Percentiles rank a stretch among this genome's conserved stretches.
Evolutionary conservation across 805 yeast genomes (phyloP).

Genomic region (Schwanniomyces occidentalis): DNA sequence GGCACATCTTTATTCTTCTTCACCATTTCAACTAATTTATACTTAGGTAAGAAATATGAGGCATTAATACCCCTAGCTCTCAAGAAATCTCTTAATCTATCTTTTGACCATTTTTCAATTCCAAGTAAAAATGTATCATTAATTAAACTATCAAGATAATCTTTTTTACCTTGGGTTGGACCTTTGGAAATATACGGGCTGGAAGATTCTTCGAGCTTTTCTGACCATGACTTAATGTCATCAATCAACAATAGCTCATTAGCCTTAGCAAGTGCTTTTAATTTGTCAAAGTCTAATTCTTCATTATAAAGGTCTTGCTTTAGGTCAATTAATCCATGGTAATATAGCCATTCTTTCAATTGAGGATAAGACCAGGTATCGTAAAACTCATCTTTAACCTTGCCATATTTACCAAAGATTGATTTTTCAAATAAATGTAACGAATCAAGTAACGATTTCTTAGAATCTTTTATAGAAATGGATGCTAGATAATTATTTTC

Average conservation of each 20-base stretch:
- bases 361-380: constrained; percentile 56
- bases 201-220: constrained; percentile 24
- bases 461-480: constrained; percentile 21
- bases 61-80: constrained; percentile 40
- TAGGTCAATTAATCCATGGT: constrained; percentile 31
- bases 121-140: constrained; percentile 49
- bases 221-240: constrained; percentile 41
- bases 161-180: constrained; percentile 22
- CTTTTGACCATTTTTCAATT: constrained; percentile 48
- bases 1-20: constrained; percentile 20
- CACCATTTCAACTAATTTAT: constrained; percentile 40
- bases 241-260: constrained; percentile 33
- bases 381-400: constrained; percentile 44
- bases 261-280: constrained; percentile 33
- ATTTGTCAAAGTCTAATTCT: constrained; percentile 33
- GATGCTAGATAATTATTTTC: constrained; percentile 47
- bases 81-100: constrained; percentile 42
- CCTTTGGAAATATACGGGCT: constrained; percentile 36
- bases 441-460: constrained; percentile 41
- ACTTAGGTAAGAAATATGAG: constrained; percentile 40
- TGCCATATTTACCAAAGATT: constrained; percentile 38
- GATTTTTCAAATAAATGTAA: constrained; percentile 36
- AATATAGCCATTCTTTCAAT: constrained; percentile 52
- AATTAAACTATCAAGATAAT: constrained; percentile 33
- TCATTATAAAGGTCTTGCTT: constrained; percentile 34